These are phyloP conservation scores for Neonothopanus nambi DNA, from an alignment of 1,284 basidiomycete species.

Conservation along the genomic window DNA sequence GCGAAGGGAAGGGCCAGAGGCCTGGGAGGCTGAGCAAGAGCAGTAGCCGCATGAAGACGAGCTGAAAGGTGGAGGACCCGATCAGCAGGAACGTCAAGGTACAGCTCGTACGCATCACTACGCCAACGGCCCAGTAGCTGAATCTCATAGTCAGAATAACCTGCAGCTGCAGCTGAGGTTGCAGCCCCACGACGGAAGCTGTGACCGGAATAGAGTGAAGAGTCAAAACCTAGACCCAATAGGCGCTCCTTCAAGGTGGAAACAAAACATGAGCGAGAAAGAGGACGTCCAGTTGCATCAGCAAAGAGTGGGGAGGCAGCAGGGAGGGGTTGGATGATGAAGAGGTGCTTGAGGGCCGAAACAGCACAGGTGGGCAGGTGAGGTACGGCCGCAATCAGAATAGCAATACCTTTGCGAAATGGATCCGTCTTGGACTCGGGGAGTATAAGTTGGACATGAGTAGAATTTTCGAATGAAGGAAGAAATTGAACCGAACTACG, in stretches of 20 bases:
- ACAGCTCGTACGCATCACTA: conserved; percentile 36
- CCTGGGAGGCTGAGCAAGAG: conserved; percentile 35
- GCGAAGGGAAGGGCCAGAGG: conserved; percentile 23
- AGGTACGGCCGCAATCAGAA: conserved; percentile 28
- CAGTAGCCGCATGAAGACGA: conserved; percentile 29
- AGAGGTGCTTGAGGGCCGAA: conserved; percentile 23
- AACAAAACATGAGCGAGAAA: conserved; percentile 21
- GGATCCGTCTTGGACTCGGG: conserved; percentile 41
- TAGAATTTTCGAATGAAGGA: conserved; percentile 23
- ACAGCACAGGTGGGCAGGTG: conserved; percentile 27
- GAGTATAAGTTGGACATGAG: conserved; percentile 29
- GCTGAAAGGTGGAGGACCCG: conserved; percentile 30
- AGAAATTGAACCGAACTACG: conserved; percentile 26
- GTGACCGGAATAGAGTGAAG: conserved; percentile 29
- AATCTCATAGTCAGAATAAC: conserved; percentile 33
- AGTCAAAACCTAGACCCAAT: conserved; percentile 18
- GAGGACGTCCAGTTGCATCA: conserved; percentile 11
- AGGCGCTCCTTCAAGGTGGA: conserved; percentile 18
- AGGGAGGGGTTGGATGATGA: conserved; percentile 11
- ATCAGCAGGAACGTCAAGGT: conserved; percentile 28
- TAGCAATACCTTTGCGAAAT: conserved; percentile 33
- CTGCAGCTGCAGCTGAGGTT: conserved; percentile 29
- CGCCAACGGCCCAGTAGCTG: conserved; percentile 35
- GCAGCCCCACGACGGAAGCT: conserved; percentile 29
- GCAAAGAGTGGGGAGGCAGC: conserved; percentile 18